Evolutionary conservation across 768 basidiomycete species (phyloP).

Genomic region (Tremella yokohamensis): DNA sequence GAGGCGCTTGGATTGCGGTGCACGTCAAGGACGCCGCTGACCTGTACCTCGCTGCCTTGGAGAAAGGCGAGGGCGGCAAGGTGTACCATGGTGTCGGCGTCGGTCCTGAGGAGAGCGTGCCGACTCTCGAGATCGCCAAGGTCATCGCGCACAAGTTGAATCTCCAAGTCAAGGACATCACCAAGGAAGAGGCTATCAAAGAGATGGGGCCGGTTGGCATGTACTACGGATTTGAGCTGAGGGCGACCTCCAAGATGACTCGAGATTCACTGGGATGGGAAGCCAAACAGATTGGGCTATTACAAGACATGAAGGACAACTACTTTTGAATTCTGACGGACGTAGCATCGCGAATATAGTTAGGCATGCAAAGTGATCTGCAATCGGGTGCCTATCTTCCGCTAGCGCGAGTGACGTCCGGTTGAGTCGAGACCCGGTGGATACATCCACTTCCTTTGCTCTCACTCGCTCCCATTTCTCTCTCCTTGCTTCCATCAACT

Average conservation of each 20-base stretch:
- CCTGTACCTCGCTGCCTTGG: slow-evolving; percentile 33
- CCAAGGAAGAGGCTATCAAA: slow-evolving; percentile 5
- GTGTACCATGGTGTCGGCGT: slow-evolving; percentile 18
- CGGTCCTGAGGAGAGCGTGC: slow-evolving; percentile 10
- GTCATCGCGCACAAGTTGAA: slow-evolving; percentile 20
- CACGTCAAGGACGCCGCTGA: slow-evolving; percentile 34
- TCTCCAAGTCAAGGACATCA: slow-evolving; percentile 10
- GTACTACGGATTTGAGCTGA: slow-evolving; percentile 3
- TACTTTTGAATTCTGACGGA: too few relatives aligned
- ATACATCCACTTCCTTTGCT: too few relatives aligned
- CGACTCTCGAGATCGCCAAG: slow-evolving; percentile 14
- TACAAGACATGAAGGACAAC: slow-evolving; percentile 21
- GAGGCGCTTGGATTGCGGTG: slow-evolving; percentile 26
- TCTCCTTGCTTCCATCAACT: too few relatives aligned
- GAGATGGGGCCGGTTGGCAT: slow-evolving; percentile 13
- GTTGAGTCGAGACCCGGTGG: too few relatives aligned
- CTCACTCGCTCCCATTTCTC: too few relatives aligned
- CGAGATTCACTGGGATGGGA: slow-evolving; percentile 28
- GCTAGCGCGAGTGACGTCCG: too few relatives aligned
- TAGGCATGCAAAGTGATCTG: too few relatives aligned
- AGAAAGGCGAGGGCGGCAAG: slow-evolving; percentile 14
- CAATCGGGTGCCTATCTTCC: too few relatives aligned
- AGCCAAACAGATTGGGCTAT: slow-evolving; percentile 18
- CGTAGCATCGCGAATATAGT: too few relatives aligned
- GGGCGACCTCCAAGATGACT: slow-evolving; percentile 13